These are phyloP conservation scores for Chaetomium olivaceum DNA, from an alignment of 2,329 filamentous ascomycete genomes.

Conservation along the genomic window DNA sequence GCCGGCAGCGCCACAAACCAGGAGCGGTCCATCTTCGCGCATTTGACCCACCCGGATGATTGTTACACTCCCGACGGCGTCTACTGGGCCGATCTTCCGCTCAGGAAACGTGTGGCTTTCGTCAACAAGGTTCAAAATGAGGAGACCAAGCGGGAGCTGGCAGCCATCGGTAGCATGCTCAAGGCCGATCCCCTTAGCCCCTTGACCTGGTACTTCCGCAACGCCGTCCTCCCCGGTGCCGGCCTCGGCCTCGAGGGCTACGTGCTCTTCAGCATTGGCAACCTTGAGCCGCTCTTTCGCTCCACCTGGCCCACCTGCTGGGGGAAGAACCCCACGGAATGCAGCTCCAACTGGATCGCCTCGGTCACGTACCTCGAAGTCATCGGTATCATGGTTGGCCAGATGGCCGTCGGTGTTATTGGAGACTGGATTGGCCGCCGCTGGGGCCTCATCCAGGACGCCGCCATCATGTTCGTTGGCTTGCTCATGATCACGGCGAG, in stretches of 20 bases:
- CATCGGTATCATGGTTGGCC: slow-evolving; percentile 90
- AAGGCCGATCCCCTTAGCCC: slow-evolving; percentile 85
- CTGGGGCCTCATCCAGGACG: slow-evolving; percentile 95
- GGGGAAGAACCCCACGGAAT: slow-evolving; percentile 61
- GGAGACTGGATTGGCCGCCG: slow-evolving; percentile 81
- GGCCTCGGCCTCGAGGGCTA: slow-evolving; percentile 93
- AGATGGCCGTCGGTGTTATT: slow-evolving; percentile 77
- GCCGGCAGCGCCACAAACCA: slow-evolving; percentile 42
- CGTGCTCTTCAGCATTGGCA: slow-evolving; percentile 95
- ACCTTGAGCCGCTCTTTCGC: slow-evolving; percentile 79
- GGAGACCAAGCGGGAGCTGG: slow-evolving; percentile 69
- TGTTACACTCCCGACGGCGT: slow-evolving; percentile 77
- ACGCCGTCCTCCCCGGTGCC: slow-evolving; percentile 89
- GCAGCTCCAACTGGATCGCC: slow-evolving; percentile 76
- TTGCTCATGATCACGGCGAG: slow-evolving; percentile 87
- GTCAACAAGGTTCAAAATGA: slow-evolving; percentile 70
- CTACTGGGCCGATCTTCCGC: slow-evolving; percentile 89
- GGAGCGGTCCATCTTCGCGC: slow-evolving; percentile 67
- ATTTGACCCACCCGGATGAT: slow-evolving; percentile 84
- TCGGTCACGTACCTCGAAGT: slow-evolving; percentile 91
- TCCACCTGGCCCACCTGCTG: slow-evolving; percentile 78
- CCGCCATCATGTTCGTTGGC: slow-evolving; percentile 89
- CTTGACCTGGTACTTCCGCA: slow-evolving; percentile 81
- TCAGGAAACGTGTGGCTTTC: slow-evolving; percentile 70
- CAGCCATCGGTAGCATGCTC: slow-evolving; percentile 71